These are phyloP conservation scores for Solanum chilense DNA, from an alignment of 257 asterid species.

Conservation along the genomic window DNA sequence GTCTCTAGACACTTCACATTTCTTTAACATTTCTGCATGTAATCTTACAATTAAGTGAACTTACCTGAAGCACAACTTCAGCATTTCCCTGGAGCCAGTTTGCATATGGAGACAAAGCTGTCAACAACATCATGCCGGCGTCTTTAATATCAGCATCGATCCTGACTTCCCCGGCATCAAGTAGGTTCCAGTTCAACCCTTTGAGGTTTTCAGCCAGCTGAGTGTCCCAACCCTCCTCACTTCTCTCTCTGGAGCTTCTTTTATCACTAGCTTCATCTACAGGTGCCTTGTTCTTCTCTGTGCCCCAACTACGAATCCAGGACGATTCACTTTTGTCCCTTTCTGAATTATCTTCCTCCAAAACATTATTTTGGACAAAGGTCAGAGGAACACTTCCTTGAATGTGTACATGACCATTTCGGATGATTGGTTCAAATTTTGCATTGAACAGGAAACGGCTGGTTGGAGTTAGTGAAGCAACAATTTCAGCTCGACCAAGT, in stretches of 20 bases:
- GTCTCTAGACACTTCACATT: not conserved
- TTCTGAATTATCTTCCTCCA: constrained; percentile 58
- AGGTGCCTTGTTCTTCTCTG: constrained; percentile 48
- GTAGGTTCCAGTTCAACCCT: constrained; percentile 90
- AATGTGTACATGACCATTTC: constrained; percentile 80
- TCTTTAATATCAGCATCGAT: constrained; percentile 96
- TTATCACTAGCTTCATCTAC: constrained; percentile 63
- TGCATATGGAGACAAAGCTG: constrained; percentile 95
- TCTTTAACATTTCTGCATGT: not conserved
- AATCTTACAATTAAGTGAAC: not conserved
- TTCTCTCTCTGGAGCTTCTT: constrained; percentile 66
- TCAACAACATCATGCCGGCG: constrained; percentile 95
- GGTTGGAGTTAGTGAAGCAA: constrained; percentile 88
- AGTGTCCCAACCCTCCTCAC: constrained; percentile 81
- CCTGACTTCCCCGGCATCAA: constrained; percentile 96
- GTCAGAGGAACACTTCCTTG: constrained; percentile 94
- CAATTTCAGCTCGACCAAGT: constrained; percentile 95
- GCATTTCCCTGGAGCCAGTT: constrained; percentile 99
- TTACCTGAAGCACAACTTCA: constrained; percentile 92
- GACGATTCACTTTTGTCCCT: constrained; percentile 58
- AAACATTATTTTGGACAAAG: constrained; percentile 50
- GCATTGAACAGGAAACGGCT: constrained; percentile 92
- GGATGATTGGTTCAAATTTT: constrained; percentile 83
- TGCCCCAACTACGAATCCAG: constrained; percentile 69
- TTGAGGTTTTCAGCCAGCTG: constrained; percentile 87